Percentiles rank a stretch among this genome's conserved stretches.
These are phyloP conservation scores for Sicyos edulis DNA, from an alignment of 306 rosid species.

Conservation along the genomic window DNA sequence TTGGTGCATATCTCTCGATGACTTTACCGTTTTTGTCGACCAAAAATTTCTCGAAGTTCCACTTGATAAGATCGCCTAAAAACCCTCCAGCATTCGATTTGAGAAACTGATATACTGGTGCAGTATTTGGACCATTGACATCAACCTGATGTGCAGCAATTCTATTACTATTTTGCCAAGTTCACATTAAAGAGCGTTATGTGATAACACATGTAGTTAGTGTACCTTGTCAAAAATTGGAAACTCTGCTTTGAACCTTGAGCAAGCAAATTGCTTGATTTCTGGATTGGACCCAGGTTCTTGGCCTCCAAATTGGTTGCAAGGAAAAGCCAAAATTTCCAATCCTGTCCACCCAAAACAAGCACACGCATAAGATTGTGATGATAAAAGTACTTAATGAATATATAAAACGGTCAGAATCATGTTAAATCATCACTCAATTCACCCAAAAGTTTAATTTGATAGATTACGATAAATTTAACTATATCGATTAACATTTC, in stretches of 20 bases:
- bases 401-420: neutral
- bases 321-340: slow-evolving; percentile 92
- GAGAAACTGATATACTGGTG: slow-evolving; percentile 87
- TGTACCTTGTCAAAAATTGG: slow-evolving; percentile 90
- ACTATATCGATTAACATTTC: too few relatives aligned
- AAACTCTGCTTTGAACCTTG: slow-evolving; percentile 87
- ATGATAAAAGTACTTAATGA: too few relatives aligned
- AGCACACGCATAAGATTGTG: neutral
- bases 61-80: slow-evolving; percentile 75
- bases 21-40: slow-evolving; percentile 93
- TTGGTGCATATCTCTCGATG: slow-evolving; percentile 81
- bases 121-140: slow-evolving; percentile 89
- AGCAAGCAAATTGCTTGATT: slow-evolving; percentile 91
- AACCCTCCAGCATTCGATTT: slow-evolving; percentile 88
- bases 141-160: slow-evolving; percentile 61
- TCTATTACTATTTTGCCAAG: slow-evolving; percentile 20
- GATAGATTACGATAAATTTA: too few relatives aligned
- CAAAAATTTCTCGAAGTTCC: slow-evolving; percentile 98
- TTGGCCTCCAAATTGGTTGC: slow-evolving; percentile 97
- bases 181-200: neutral
- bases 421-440: too few relatives aligned
- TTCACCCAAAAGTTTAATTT: too few relatives aligned
- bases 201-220: neutral
- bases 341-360: slow-evolving; percentile 44
- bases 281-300: slow-evolving; percentile 90